Evolutionary conservation across 768 basidiomycete genomes (phyloP), one percentile per base, ranked within the genome.

Genomic region (Rubroboletus satanas): DNA sequence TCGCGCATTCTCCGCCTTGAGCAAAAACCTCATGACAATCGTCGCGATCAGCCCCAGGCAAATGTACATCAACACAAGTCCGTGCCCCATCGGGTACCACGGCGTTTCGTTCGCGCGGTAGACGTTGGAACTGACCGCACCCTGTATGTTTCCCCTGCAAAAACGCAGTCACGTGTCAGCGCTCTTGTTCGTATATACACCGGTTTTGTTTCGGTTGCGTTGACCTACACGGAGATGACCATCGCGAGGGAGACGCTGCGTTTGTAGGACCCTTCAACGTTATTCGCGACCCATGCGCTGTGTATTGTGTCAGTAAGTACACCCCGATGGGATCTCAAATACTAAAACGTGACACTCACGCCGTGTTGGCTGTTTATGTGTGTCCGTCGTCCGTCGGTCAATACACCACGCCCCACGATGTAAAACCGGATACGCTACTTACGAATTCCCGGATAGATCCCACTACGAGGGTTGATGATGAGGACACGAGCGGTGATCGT

Each of bases 41-140:
- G 83, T 79, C 42, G 74, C 71, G 47, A 83, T 69, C 44, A 88
- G 56, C 4, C 86, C 88, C 47, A 88, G 70, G 37, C 69, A 79
- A 61, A 90, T 87, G 71, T 88, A 90, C 79, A 83, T 77, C 49
- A 90, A 73, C 48, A 88, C 87, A 36, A 90, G 73, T 7, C 83
- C 84, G 52, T 86, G 75, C 1, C 75, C 68, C 47, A 87, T 71
- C 2, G 74, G 78, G 66, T 86, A 91, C 82, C 85, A 85, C 10
- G 88, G 88, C 56, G 74, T 74, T 65, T 89, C 84, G 45, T 66
- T 68, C 4, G 79, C 79, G 32, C 87, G 86, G 64, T 90, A 90
- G 77, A 90, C 80, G 61, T 89, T 88, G 17, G 85, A 87, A 64
- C 82, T 83, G 39, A 90, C 82, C n/a, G 84, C 86, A 18, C 87